Percentiles rank a stretch among this genome's conserved stretches.
These are phyloP conservation scores for Saccharomyces kudriavzevii DNA, from an alignment of 805 yeast genomes.

Conservation along the genomic window DNA sequence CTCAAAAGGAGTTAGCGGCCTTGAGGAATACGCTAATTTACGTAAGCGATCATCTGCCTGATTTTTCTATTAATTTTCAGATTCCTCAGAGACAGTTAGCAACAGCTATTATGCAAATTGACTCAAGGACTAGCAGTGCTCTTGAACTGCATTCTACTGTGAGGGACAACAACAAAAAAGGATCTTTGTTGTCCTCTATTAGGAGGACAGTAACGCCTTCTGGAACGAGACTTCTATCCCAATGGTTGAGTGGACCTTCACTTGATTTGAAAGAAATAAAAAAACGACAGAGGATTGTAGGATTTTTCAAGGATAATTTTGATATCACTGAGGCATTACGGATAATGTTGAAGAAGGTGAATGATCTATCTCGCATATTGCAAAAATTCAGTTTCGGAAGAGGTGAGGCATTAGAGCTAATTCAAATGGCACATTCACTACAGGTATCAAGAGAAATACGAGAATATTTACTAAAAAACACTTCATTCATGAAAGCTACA, in stretches of 20 bases:
- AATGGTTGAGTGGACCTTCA: slow-evolving; percentile 79
- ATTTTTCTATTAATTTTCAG: slow-evolving; percentile 51
- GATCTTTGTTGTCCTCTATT: slow-evolving; percentile 64
- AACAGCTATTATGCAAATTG: slow-evolving; percentile 60
- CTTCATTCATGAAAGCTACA: slow-evolving; percentile 4
- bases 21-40: slow-evolving; percentile 60
- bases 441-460: slow-evolving; percentile 29
- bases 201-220: slow-evolving; percentile 70
- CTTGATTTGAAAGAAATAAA: slow-evolving; percentile 48
- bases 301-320: slow-evolving; percentile 32
- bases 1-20: slow-evolving; percentile 48
- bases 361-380: slow-evolving; percentile 53
- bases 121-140: slow-evolving; percentile 68
- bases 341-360: slow-evolving; percentile 36
- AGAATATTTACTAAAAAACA: slow-evolving; percentile 8
- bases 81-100: slow-evolving; percentile 54
- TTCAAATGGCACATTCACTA: slow-evolving; percentile 38
- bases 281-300: slow-evolving; percentile 47
- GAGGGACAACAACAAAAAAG: slow-evolving; percentile 48
- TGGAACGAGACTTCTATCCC: slow-evolving; percentile 70
- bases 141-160: slow-evolving; percentile 60
- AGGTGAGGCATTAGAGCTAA: slow-evolving; percentile 38
- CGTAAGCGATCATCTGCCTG: slow-evolving; percentile 66
- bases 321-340: slow-evolving; percentile 29
- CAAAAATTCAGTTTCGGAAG: slow-evolving; percentile 48